phyloP scores from a whole-genome alignment of 2,329 filamentous ascomycete genomes.

The Zasmidium citrigriseum region DNA sequence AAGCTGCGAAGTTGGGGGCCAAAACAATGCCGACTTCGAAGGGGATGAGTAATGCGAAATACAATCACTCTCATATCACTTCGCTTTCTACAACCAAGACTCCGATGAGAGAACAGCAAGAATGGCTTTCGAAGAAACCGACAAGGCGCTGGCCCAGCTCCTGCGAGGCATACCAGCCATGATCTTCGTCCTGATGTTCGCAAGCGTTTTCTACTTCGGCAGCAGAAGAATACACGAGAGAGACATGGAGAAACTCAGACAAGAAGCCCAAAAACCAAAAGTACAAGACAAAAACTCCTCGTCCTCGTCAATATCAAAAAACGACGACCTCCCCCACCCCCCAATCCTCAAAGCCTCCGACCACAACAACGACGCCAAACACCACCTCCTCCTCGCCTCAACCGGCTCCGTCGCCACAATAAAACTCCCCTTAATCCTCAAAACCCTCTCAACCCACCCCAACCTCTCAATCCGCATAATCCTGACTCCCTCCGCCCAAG shows the following conservation, averaged over 20 bases:
- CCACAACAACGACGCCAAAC: constrained; percentile 51
- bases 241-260: neutral
- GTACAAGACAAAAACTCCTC: neutral
- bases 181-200: constrained; percentile 3
- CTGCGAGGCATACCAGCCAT: neutral
- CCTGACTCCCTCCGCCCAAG: constrained; percentile 70
- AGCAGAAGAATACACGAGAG: neutral
- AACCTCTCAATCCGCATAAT: constrained; percentile 80
- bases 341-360: constrained; percentile 35
- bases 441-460: constrained; percentile 54
- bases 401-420: constrained; percentile 84
- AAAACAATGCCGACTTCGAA: too few species aligned
- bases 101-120: neutral
- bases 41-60: constrained; percentile 17
- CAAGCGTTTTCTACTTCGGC: neutral
- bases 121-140: constrained; percentile 13
- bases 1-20: constrained; percentile 10
- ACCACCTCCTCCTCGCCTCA: constrained; percentile 66
- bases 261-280: neutral
- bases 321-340: constrained; percentile 7
- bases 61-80: neutral
- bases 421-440: constrained; percentile 60
- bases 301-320: neutral
- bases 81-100: neutral
- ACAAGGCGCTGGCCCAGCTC: constrained; percentile 14